These are phyloP conservation scores for Saccharomycopsis hybrid DNA, from an alignment of 1,139 yeast genomes.

Conservation along the genomic window DNA sequence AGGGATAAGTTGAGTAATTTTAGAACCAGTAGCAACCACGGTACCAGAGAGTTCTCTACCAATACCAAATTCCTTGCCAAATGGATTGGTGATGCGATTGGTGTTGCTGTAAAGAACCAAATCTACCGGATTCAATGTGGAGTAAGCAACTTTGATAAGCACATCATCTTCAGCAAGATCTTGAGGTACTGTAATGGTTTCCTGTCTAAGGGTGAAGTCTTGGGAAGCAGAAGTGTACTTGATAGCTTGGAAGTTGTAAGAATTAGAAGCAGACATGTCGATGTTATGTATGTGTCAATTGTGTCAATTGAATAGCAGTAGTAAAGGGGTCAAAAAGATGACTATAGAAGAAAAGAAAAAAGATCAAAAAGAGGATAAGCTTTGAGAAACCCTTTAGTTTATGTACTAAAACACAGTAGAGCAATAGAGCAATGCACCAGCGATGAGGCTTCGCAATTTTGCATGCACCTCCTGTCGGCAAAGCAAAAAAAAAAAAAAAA, in stretches of 20 bases:
- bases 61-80: slow-evolving; percentile 34
- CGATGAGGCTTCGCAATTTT: no score
- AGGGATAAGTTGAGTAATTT: slow-evolving; percentile 7
- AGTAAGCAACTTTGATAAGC: slow-evolving; percentile 42
- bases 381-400: no score
- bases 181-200: neutral
- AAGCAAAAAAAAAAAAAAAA: no score
- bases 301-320: no score
- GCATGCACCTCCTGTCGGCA: no score
- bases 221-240: neutral
- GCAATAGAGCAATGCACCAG: no score
- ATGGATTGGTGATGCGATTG: slow-evolving; percentile 27
- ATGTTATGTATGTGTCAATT: no score
- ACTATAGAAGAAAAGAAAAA: no score
- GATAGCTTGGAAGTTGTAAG: neutral
- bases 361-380: no score
- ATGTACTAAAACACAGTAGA: no score
- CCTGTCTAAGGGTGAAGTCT: neutral
- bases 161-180: slow-evolving; percentile 28
- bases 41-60: slow-evolving; percentile 53
- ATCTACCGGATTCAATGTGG: slow-evolving; percentile 55
- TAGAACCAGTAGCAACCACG: slow-evolving; percentile 42
- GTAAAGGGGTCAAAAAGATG: no score
- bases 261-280: no score
- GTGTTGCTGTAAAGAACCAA: slow-evolving; percentile 28